Conservation (phyloP, 371 early-diverging fungal species). For the Actinomortierella wolfii region DNA sequence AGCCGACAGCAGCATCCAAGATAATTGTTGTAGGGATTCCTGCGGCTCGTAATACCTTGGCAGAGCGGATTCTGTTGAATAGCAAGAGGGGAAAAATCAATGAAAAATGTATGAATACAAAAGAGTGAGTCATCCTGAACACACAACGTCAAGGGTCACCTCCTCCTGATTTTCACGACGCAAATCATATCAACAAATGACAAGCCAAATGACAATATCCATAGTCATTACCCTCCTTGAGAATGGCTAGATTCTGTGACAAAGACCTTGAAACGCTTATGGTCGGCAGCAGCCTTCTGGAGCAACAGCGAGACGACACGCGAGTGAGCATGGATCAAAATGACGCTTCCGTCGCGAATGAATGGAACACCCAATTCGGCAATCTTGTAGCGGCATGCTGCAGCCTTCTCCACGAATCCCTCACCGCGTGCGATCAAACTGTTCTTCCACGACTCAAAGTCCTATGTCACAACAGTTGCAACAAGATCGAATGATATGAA, state of each 20-base stretch:
- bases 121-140: conserved; percentile 35
- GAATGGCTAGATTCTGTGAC: conserved; percentile 87
- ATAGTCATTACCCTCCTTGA: conserved; percentile 68
- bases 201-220: neutral
- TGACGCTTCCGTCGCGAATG: conserved; percentile 84
- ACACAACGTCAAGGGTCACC: neutral
- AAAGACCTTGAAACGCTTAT: conserved; percentile 87
- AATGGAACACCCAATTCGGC: conserved; percentile 87
- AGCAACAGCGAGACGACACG: conserved; percentile 90
- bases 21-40: conserved; percentile 90
- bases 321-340: conserved; percentile 95
- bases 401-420: conserved; percentile 76
- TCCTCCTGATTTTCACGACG: neutral
- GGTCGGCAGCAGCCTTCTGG: conserved; percentile 72
- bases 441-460: conserved; percentile 82
- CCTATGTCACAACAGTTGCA: conserved; percentile 23
- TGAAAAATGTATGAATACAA: neutral
- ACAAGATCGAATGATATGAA: neutral
- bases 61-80: conserved; percentile 68
- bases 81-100: neutral
- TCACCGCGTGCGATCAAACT: conserved; percentile 75
- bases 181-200: neutral
- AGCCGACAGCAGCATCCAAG: conserved; percentile 92
- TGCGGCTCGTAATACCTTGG: conserved; percentile 69
- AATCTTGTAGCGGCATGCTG: conserved; percentile 72